These are phyloP conservation scores for Rhodotorula babjevae DNA, from an alignment of 768 basidiomycete species.

Conservation along the genomic window DNA sequence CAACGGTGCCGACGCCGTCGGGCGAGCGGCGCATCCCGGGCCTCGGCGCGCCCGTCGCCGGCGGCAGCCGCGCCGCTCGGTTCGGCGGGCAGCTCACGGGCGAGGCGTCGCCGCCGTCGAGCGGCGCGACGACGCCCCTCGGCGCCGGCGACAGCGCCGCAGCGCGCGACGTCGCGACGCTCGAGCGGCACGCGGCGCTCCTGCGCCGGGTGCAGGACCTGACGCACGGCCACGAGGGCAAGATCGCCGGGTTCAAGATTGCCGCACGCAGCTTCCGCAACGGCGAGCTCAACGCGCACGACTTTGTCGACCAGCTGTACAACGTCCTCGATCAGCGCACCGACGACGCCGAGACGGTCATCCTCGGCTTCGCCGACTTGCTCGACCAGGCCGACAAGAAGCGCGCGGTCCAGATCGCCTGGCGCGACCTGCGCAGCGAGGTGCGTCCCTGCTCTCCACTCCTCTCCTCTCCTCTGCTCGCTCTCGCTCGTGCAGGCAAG, in stretches of 20 bases:
- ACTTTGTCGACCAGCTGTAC: constrained; percentile 85
- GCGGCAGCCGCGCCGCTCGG: not conserved
- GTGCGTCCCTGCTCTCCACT: constrained; percentile 42
- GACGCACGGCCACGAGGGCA: constrained; percentile 47
- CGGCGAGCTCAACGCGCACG: constrained; percentile 72
- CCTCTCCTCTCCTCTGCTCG: not conserved
- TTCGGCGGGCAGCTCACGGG: constrained; percentile 18
- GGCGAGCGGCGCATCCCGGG: constrained; percentile 42
- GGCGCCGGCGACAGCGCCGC: not conserved
- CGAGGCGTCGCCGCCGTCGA: not conserved
- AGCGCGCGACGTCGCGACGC: constrained; percentile 20
- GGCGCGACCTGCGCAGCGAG: constrained; percentile 81
- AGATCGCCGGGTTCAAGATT: constrained; percentile 47
- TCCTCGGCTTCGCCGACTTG: constrained; percentile 69
- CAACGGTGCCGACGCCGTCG: not conserved
- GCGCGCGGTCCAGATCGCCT: constrained; percentile 63
- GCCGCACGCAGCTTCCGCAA: constrained; percentile 66
- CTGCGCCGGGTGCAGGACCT: constrained; percentile 56
- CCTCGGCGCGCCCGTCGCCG: constrained; percentile 2
- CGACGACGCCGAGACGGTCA: constrained; percentile 61
- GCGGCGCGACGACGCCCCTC: constrained; percentile 7
- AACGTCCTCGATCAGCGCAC: constrained; percentile 63
- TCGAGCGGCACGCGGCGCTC: constrained; percentile 60
- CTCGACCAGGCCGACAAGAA: constrained; percentile 82
- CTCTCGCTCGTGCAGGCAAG: too few relatives aligned